Evolutionary conservation across 192 early-diverging fungal species (phyloP).

Genomic region (Umbelopsis ramanniana): DNA sequence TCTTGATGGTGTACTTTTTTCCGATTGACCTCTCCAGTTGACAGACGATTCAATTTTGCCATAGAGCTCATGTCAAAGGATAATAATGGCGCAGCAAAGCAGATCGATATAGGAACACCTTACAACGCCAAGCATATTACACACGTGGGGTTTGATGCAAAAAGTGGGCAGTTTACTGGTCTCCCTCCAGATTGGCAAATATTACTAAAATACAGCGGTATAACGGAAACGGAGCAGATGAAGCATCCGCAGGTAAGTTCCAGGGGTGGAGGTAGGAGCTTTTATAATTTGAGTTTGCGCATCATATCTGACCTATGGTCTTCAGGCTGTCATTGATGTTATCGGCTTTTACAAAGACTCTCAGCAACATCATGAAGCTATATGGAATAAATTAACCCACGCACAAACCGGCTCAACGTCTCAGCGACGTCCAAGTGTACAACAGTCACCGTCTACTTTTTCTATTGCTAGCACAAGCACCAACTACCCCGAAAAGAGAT

Average conservation of each 20-base stretch:
- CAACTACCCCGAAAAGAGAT: slow-evolving; percentile 7
- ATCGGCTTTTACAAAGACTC: slow-evolving; percentile 81
- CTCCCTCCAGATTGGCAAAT: slow-evolving; percentile 93
- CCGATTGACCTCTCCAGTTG: too few relatives aligned
- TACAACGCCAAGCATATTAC: slow-evolving; percentile 97
- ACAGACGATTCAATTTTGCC: background rate
- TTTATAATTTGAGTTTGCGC: background rate
- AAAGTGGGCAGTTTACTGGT: slow-evolving; percentile 95
- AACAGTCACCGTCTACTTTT: background rate
- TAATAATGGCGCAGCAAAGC: slow-evolving; percentile 60
- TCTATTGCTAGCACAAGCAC: background rate
- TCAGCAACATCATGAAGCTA: slow-evolving; percentile 11
- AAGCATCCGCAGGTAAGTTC: slow-evolving; percentile 78
- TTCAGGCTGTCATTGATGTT: slow-evolving; percentile 74
- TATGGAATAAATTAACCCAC: slow-evolving; percentile 10
- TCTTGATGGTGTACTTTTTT: too few relatives aligned
- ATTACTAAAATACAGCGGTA: slow-evolving; percentile 89
- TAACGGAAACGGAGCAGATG: slow-evolving; percentile 92
- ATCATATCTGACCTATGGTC: background rate
- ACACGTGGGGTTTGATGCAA: slow-evolving; percentile 96
- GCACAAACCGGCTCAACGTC: background rate
- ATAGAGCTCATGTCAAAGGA: slow-evolving; percentile 48
- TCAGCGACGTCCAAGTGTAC: background rate
- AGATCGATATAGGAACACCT: slow-evolving; percentile 87
- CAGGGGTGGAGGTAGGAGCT: too few relatives aligned